Evolutionary conservation across 1,284 basidiomycete species (phyloP), one percentile per base, ranked within the genome.

Genomic region (Caloboletus inedulis): DNA sequence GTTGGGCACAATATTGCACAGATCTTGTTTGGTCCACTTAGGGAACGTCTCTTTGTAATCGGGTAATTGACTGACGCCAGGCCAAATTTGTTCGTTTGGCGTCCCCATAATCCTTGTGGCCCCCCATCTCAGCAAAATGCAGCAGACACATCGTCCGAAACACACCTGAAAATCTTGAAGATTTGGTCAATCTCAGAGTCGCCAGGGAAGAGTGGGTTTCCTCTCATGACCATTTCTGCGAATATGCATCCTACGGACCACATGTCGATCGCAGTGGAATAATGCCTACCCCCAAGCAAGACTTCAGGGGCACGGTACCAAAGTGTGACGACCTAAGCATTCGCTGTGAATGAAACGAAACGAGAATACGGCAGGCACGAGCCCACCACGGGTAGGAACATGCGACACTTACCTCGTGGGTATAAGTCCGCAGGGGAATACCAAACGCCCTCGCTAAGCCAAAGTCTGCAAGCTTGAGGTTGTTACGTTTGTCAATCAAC

Each of bases 181-280:
- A 99, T 99, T 75, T 99, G 95, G 74, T 99, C 96, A 64, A 99
- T 99, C 74, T 99, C 96, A 27, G 94, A 98, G 74, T 99, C 96
- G 9, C 97, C 96, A 13, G 96, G 94, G 81, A 98, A 98, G 23
- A 98, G 79, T 2, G 96, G 95, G 60, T 86, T 82, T 23, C 94
- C 87, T 57, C 82, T 78, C 80, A 91, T 85, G 50, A 90, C 84
- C 93, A 96, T 95, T 72, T 96, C 93, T 8, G 93, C 93, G 61
- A 91, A 89, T 65, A 96, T 96, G 62, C 91, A 94, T 2, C 95
- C 96, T 23, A 98, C 94, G 43, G 91, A 94, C 96, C 96, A 99
- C 84, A 98, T 96, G 73, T 99, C 97, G 65, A 98, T 93, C 29
- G 91, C 89, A 2, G 97, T 99, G 19, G 90, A 89, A 73, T 99